Conservation (phyloP, 495 filamentous ascomycete genomes). For the Symbiotaphrina buchneri region DNA sequence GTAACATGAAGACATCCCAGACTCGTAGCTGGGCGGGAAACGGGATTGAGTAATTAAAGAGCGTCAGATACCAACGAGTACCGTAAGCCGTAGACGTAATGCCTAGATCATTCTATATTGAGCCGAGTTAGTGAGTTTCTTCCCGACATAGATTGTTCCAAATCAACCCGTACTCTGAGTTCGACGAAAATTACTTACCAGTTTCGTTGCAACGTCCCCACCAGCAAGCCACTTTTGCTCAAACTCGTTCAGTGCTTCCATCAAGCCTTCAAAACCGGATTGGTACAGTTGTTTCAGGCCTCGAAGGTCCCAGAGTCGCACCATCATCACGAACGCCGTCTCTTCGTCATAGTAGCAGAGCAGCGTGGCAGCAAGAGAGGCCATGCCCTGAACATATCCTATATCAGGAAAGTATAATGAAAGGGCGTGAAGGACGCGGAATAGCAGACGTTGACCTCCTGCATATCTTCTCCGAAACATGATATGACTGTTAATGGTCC, state of each 20-base stretch:
- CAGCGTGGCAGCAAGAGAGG: conserved; percentile 74
- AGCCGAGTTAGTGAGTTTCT: conserved; percentile 5
- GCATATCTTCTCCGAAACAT: conserved; percentile 93
- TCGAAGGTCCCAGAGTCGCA: conserved; percentile 71
- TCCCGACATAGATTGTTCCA: background rate
- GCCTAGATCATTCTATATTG: conserved; percentile 42
- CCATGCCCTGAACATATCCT: conserved; percentile 98
- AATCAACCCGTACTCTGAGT: background rate
- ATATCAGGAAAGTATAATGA: conserved; percentile 79
- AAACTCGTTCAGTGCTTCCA: conserved; percentile 75
- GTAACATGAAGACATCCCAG: conserved; percentile 97
- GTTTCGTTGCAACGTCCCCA: conserved; percentile 49
- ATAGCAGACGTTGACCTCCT: conserved; percentile 58
- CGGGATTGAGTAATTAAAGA: conserved; percentile 94
- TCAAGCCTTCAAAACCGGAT: conserved; percentile 66
- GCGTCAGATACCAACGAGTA: conserved; percentile 89
- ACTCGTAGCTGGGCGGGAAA: conserved; percentile 94
- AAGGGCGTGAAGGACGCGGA: conserved; percentile 78
- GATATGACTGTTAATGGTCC: conserved; percentile 88
- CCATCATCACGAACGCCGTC: conserved; percentile 81
- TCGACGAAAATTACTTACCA: conserved; percentile 34
- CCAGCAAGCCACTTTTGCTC: conserved; percentile 63
- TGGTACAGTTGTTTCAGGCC: conserved; percentile 72
- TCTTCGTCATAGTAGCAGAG: conserved; percentile 96
- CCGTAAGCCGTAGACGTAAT: conserved; percentile 85